Conservation (phyloP, 1,284 basidiomycete species). For the Ustilago bromivora region DNA sequence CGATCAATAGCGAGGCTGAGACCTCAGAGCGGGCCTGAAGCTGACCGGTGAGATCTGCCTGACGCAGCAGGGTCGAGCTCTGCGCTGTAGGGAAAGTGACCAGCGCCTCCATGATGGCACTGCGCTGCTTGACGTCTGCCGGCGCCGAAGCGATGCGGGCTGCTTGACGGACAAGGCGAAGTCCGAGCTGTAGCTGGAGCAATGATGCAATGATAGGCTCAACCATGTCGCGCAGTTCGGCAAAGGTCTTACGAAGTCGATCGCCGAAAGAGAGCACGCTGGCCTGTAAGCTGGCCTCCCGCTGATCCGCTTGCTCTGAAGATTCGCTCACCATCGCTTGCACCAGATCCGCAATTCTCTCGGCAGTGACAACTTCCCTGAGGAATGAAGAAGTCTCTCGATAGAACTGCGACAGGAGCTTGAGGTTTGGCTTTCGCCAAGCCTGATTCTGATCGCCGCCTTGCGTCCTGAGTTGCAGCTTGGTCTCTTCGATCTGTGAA, state of each 20-base stretch:
- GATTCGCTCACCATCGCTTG: constrained; percentile 23
- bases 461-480: constrained; percentile 23
- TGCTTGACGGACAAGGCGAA: constrained; percentile 74
- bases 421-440: constrained; percentile 72
- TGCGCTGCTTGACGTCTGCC: constrained; percentile 36
- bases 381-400: constrained; percentile 75
- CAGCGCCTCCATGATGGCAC: constrained; percentile 55
- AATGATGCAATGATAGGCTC: constrained; percentile 77
- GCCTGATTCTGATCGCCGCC: constrained; percentile 21
- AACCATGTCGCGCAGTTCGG: constrained; percentile 77
- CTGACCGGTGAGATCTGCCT: constrained; percentile 52
- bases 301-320: constrained; percentile 47
- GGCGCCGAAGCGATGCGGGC: constrained; percentile 34
- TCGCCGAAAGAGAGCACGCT: constrained; percentile 71
- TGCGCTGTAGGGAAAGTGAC: constrained; percentile 63
- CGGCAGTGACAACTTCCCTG: constrained; percentile 46
- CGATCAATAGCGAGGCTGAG: constrained; percentile 48
- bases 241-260: constrained; percentile 71
- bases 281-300: constrained; percentile 68
- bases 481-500: constrained; percentile 28
- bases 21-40: constrained; percentile 60
- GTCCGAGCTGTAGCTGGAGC: constrained; percentile 79
- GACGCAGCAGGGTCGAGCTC: constrained; percentile 51
- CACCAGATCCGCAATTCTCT: constrained; percentile 66
- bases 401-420: constrained; percentile 82